Evolutionary conservation across 2,329 filamentous ascomycete species (phyloP).

Genomic region (Calonectria montana): DNA sequence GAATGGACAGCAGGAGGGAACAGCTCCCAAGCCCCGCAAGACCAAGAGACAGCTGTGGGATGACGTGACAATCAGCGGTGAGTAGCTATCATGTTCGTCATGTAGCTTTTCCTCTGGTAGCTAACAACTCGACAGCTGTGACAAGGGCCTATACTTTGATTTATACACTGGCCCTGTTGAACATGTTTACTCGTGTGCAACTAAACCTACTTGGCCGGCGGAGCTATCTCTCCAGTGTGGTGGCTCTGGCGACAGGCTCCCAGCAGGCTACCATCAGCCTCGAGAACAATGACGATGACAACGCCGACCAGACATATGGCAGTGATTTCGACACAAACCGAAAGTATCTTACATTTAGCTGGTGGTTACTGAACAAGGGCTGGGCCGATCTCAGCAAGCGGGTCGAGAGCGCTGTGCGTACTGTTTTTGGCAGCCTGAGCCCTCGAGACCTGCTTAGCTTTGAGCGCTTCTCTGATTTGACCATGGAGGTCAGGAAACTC

Average conservation of each 20-base stretch:
- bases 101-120: not conserved
- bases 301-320: slow-evolving; percentile 82
- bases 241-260: slow-evolving; percentile 84
- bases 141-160: slow-evolving; percentile 91
- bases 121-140: slow-evolving; percentile 70
- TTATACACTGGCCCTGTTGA: slow-evolving; percentile 90
- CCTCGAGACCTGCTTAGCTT: slow-evolving; percentile 89
- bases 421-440: slow-evolving; percentile 89
- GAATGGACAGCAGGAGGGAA: slow-evolving; percentile 52
- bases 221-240: slow-evolving; percentile 95
- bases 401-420: slow-evolving; percentile 86
- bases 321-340: slow-evolving; percentile 97
- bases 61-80: slow-evolving; percentile 95
- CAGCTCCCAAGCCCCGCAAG: slow-evolving; percentile 67
- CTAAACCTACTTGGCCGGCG: slow-evolving; percentile 95
- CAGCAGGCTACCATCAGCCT: slow-evolving; percentile 83
- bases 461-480: slow-evolving; percentile 81
- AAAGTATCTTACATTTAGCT: slow-evolving; percentile 95
- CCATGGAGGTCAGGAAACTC: slow-evolving; percentile 83
- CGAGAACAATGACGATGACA: slow-evolving; percentile 93
- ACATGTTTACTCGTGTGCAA: slow-evolving; percentile 93
- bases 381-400: slow-evolving; percentile 85
- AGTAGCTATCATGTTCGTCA: slow-evolving; percentile 48
- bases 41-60: slow-evolving; percentile 97
- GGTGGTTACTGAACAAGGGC: slow-evolving; percentile 95